Conservation (phyloP, 2,329 filamentous ascomycete genomes). For the Monosporascus cannonballus region DNA sequence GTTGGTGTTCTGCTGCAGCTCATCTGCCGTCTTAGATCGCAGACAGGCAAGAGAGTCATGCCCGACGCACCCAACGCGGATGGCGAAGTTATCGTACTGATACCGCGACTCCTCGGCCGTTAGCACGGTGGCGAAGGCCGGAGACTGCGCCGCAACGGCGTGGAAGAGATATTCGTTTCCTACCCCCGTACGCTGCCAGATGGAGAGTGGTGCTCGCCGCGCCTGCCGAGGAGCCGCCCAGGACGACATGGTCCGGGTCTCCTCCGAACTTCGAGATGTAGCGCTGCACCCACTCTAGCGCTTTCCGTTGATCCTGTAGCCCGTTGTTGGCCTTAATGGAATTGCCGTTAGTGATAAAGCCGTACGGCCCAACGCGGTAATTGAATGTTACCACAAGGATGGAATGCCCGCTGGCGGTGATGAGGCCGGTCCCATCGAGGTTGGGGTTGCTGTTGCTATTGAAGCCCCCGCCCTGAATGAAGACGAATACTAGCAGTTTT, state of each 20-base stretch:
- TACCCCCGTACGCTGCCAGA: conserved; percentile 48
- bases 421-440: conserved; percentile 55
- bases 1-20: conserved; percentile 38
- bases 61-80: conserved; percentile 35
- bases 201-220: conserved; percentile 60
- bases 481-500: conserved; percentile 57
- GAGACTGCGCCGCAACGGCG: conserved; percentile 43
- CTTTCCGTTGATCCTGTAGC: conserved; percentile 63
- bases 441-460: conserved; percentile 42
- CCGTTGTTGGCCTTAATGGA: conserved; percentile 59
- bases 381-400: conserved; percentile 70
- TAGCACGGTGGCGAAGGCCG: conserved; percentile 44
- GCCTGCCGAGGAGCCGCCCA: conserved; percentile 65
- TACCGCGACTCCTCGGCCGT: conserved; percentile 42
- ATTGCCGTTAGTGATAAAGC: conserved; percentile 60
- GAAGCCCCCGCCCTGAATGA: conserved; percentile 57
- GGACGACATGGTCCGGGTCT: conserved; percentile 58
- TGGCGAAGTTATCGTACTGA: conserved; percentile 44
- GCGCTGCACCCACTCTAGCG: conserved; percentile 62
- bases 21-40: conserved; percentile 31
- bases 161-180: conserved; percentile 45
- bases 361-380: conserved; percentile 69
- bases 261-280: conserved; percentile 65
- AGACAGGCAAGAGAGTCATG: conserved; percentile 39
- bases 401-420: conserved; percentile 49